Evolutionary conservation across 148 eudicot species (phyloP), one percentile per base, ranked within the genome.

Genomic region (Bassia scoparia): DNA sequence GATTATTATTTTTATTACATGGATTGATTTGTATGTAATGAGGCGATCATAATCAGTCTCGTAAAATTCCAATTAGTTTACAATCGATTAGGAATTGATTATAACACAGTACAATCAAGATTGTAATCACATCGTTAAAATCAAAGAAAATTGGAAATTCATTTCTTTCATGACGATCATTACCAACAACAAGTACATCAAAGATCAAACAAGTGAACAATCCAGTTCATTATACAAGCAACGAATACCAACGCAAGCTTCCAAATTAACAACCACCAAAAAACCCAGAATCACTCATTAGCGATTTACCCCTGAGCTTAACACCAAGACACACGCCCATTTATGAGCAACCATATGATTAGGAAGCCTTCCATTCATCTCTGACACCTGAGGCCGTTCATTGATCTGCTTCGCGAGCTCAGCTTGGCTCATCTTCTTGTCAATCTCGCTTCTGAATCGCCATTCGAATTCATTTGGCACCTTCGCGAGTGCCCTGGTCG

Each of bases 281-380:
- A 23, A 4, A 20, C 0, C 30, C 14, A 24, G 7, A 17, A 5
- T 14, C 5, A 11, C 8, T 81, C 67, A 83, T 56, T 82, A 80
- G 26, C 56, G 75, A 26, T 16, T 30, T 34, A 0, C 97, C 93
- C 46, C 97, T 79, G 6, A 87, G 91, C 61, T 91, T 91, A 30
- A 89, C 93, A n/a, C 93, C 97, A 13, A 91, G 85, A 5, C 91
- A 81, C 91, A 30, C 77, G 79, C 83, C 97, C 87, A 91, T 76
- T 74, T 91, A 33, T 89, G 62, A 65, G 89, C 87, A 24, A 64
- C 76, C n/a, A 64, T 74, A 48, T 89, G 97, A 69, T 86, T 91
- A 23, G 91, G 86, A 34, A 91, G 91, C 97, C 69, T 86, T 89
- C 97, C 97, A 70, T 89, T 89, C 88, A 91, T 81, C 89, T 94